Evolutionary conservation across 2,329 filamentous ascomycete species (phyloP), one percentile per base, ranked within the genome.

Genomic region (Cladosporium sp.): DNA sequence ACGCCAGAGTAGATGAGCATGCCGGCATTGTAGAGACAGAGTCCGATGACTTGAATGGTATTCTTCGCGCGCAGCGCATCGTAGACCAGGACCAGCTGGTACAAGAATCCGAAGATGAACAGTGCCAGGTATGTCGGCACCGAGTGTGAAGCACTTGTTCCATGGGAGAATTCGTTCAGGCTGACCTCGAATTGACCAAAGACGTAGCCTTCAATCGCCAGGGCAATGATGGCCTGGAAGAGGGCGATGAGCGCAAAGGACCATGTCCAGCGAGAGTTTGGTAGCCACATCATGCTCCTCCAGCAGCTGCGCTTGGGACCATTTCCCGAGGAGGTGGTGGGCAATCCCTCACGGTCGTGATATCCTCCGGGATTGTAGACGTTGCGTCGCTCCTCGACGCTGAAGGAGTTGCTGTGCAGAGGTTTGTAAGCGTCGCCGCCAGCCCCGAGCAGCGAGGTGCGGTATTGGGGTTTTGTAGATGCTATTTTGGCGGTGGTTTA

Each of bases 101-200:
- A 98, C 51, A 98, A 70, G 72, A 95, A 97, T 54, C 89, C 93
- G 68, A 98, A 96, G 68, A 96, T 95, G 75, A 97, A 95, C 40
- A 98, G 82, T 19, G 92, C 89, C 52, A 98, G 78, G 71, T 96
- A 97, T 32, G 92, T 97, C 20, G 93, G 92, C 56, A 98, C 95
- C 0, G 91, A 81, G 67, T 72, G 74, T 42, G 74, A 71, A 43
- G 74, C 71, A 41, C 66, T 72, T 43, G 67, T 51, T 13, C 52
- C 9, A 47, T 53, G 6, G 53, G 54, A 30, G 50, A 55, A 32
- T 43, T 49, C n/a, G 20, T 67, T 58, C 30, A 79, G 67, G 55
- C 75, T 82, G 38, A 71, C 71, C 67, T 96, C 88, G 70, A 96
- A 97, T 60, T 83, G 82, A 56, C 79, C 90, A 65, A 97, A 98